Evolutionary conservation across 106 monocot species (phyloP).

Genomic region (Agapanthus africanus): DNA sequence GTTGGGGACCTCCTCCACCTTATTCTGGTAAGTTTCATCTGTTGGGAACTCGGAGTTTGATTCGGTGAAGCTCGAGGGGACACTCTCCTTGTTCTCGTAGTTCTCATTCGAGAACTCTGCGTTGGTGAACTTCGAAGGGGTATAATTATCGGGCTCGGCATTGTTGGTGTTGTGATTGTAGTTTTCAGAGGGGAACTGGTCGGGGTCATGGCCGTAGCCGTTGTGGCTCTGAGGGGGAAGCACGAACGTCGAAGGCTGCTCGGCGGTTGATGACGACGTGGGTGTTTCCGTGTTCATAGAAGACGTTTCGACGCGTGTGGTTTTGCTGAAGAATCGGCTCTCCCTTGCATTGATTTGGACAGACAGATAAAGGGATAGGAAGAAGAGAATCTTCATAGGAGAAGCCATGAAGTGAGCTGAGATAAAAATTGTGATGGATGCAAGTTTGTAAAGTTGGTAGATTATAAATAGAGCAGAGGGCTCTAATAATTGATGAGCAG

Average conservation of each 20-base stretch:
- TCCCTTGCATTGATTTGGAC: conserved; percentile 17
- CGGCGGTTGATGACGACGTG: neutral
- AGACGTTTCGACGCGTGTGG: conserved; percentile 5
- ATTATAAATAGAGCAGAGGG: neutral
- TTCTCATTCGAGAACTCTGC: neutral
- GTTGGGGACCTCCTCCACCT: neutral
- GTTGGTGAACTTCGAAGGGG: neutral
- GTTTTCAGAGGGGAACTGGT: conserved; percentile 1
- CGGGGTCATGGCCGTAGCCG: conserved; percentile 43
- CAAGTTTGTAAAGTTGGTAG: neutral
- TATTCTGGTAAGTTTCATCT: neutral
- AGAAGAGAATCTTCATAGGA: neutral
- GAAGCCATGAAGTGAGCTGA: neutral
- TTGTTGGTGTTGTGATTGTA: neutral
- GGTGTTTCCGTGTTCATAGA: neutral
- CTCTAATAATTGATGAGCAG: neutral
- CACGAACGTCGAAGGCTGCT: neutral
- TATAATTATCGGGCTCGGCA: no score
- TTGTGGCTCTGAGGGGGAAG: conserved; percentile 10
- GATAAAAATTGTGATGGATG: neutral
- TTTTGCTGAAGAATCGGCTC: conserved; percentile 41
- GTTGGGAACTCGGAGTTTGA: neutral
- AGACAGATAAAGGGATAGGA: conserved; percentile 13
- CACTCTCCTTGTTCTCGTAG: neutral
- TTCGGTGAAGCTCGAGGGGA: neutral